A percentile compares a stretch with the other conserved stretches of the same genome.
phyloP scores from a whole-genome alignment of 306 rosid genomes.

The Argentina anserina region DNA sequence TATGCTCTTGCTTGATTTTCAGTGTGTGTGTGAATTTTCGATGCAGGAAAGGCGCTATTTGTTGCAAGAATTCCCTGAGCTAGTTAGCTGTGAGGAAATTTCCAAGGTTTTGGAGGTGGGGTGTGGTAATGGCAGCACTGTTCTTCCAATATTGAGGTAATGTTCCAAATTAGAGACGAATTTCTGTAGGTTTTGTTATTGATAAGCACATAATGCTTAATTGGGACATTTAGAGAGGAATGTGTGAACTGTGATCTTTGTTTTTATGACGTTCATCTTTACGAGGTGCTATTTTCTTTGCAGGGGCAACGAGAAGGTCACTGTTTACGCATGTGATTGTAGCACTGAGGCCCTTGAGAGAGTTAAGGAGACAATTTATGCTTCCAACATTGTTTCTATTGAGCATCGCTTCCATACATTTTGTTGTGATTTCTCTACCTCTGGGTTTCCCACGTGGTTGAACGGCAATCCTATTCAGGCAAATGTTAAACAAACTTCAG shows the following conservation, averaged over 20 bases:
- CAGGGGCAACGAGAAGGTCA: conserved; percentile 57
- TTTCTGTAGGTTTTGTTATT: not conserved
- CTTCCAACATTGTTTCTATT: conserved; percentile 21
- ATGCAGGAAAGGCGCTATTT: conserved; percentile 83
- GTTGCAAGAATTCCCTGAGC: conserved; percentile 77
- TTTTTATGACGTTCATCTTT: not conserved
- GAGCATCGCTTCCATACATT: conserved; percentile 58
- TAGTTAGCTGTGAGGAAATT: conserved; percentile 43
- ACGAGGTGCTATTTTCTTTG: conserved; percentile 24
- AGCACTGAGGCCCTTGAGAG: conserved; percentile 63
- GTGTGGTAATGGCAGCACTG: conserved; percentile 90
- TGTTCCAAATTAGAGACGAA: not conserved
- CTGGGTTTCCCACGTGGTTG: conserved; percentile 69
- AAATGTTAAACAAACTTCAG: conserved; percentile 33
- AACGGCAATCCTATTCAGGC: conserved; percentile 54
- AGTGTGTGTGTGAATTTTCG: not conserved
- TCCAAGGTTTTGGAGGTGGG: conserved; percentile 76
- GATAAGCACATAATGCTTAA: too few species aligned
- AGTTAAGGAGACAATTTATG: conserved; percentile 53
- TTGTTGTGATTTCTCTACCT: conserved; percentile 59
- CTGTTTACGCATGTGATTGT: conserved; percentile 84
- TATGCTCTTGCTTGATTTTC: not conserved
- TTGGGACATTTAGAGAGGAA: too few species aligned
- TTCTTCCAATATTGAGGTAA: conserved; percentile 79
- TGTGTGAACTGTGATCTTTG: not conserved